Evolutionary conservation across 106 monocot genomes (phyloP).

Genomic region (Allium sativum): DNA sequence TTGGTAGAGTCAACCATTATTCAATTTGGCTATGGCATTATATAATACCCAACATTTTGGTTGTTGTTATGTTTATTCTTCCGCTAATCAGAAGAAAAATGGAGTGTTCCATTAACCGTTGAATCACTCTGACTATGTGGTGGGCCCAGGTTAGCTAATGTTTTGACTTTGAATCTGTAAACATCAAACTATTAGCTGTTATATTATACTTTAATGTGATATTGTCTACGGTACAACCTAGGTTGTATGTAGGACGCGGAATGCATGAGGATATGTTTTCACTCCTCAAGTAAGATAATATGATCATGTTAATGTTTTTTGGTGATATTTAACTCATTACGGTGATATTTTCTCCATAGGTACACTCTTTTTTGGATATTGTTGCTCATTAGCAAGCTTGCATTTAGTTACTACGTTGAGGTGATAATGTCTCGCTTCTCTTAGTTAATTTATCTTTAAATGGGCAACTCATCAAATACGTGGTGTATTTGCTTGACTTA

Average conservation of each 20-base stretch:
- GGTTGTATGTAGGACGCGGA: slow-evolving; percentile 83
- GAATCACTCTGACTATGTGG: slow-evolving; percentile 67
- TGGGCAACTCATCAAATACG: too few relatives aligned
- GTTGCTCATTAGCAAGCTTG: slow-evolving; percentile 79
- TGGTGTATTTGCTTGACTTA: too few relatives aligned
- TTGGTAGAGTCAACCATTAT: slow-evolving; percentile 61
- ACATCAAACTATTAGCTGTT: neutral
- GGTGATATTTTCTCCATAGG: too few relatives aligned
- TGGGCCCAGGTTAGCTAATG: slow-evolving; percentile 69
- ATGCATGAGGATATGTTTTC: slow-evolving; percentile 88
- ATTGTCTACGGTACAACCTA: slow-evolving; percentile 36
- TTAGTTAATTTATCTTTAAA: too few relatives aligned
- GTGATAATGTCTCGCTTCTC: too few relatives aligned
- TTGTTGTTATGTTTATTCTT: slow-evolving; percentile 72
- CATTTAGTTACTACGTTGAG: slow-evolving; percentile 98
- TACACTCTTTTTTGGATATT: slow-evolving; percentile 96
- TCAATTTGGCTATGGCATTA: slow-evolving; percentile 70
- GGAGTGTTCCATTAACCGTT: slow-evolving; percentile 60
- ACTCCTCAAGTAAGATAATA: slow-evolving; percentile 55
- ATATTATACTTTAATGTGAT: neutral
- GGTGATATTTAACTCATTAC: too few relatives aligned
- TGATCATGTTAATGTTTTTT: too few relatives aligned
- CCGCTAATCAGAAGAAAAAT: slow-evolving; percentile 48
- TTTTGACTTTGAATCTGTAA: neutral
- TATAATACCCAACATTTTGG: slow-evolving; percentile 82